Conservation (phyloP, 495 filamentous ascomycete genomes). For the Penicillium flavigenum region DNA sequence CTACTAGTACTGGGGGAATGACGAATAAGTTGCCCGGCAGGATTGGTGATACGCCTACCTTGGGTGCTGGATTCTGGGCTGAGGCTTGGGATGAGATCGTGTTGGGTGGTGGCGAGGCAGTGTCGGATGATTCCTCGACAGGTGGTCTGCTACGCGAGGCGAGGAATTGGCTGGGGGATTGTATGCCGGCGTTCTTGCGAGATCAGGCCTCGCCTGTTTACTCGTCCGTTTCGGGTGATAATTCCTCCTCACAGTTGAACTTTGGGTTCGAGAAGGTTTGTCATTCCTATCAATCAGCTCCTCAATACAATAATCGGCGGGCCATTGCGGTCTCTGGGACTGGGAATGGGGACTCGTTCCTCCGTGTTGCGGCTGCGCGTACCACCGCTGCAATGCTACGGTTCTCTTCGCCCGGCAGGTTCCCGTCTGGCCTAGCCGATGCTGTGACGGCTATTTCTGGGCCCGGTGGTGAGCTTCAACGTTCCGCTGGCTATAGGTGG, state of each 20-base stretch:
- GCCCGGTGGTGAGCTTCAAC: conserved; percentile 69
- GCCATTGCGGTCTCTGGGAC: conserved; percentile 79
- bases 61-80: conserved; percentile 89
- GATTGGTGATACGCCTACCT: conserved; percentile 83
- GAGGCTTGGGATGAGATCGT: conserved; percentile 66
- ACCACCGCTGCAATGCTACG: conserved; percentile 71
- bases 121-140: neutral
- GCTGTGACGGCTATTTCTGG: conserved; percentile 67
- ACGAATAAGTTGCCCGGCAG: conserved; percentile 86
- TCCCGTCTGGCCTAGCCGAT: conserved; percentile 31
- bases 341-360: conserved; percentile 87
- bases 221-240: conserved; percentile 3
- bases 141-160: conserved; percentile 7
- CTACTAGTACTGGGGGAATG: conserved; percentile 83
- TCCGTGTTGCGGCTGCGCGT: conserved; percentile 67
- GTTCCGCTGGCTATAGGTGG: conserved; percentile 76
- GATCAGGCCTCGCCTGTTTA: conserved; percentile 10
- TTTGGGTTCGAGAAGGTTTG: conserved; percentile 6
- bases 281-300: conserved; percentile 8
- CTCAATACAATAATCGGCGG: conserved; percentile 22
- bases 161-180: conserved; percentile 45
- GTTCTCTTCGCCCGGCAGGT: conserved; percentile 47
- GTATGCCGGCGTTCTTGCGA: conserved; percentile 42
- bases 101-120: neutral
- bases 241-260: neutral